Base-by-base conservation (phyloP, 371 early-diverging fungal genomes). In the Apophysomyces sp. region DNA sequence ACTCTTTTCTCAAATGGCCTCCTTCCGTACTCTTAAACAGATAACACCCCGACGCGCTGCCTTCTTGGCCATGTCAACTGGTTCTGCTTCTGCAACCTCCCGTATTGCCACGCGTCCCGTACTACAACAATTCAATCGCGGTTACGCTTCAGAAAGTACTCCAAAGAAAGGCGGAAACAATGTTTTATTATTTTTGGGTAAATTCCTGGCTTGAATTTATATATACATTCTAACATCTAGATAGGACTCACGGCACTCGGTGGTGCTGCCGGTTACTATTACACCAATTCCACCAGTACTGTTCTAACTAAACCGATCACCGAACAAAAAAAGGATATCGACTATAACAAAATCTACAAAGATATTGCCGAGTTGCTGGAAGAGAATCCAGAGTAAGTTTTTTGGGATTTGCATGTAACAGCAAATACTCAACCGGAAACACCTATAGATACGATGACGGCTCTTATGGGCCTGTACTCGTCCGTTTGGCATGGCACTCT, bases 401-500 rank as follows among this genome's bases (percentile, higher is more conserved):
- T 54, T 29, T 36, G 7, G 2, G 3, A 29, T 21, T 15, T 24
- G 30, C 37, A 55, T 21, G 55, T 44, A 34, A 41, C 37, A 30
- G 49, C 51, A 32, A 24, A 21, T 29, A n/a, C 16, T 40, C n/a
- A n/a, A n/a, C n/a, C n/a, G 36, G 51, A 11, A 40, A 55, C 24
- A 8, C 29, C n/a, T 15, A 26, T 62, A 76, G 77, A 76, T 94
- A 92, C 63, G 98, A 98, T 73, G 97, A 98, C 68, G 97, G 96
- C 57, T 90, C 89, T 26, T 85, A 88, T 69, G 96, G 93, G 4
- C 96, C 96, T 13, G 86, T 98, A 18, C 83, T 98, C 59, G 76
- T 97, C 41, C 93, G 94, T 44, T 85, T 94, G 24, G 95, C 96
- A 8, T 95, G 96, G 97, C 98, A 98, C 79, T 86, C 94, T 7